Percentiles rank a stretch among this genome's conserved stretches.
phyloP scores from a whole-genome alignment of 2,329 filamentous ascomycete species.

The Beauveria caledonica region DNA sequence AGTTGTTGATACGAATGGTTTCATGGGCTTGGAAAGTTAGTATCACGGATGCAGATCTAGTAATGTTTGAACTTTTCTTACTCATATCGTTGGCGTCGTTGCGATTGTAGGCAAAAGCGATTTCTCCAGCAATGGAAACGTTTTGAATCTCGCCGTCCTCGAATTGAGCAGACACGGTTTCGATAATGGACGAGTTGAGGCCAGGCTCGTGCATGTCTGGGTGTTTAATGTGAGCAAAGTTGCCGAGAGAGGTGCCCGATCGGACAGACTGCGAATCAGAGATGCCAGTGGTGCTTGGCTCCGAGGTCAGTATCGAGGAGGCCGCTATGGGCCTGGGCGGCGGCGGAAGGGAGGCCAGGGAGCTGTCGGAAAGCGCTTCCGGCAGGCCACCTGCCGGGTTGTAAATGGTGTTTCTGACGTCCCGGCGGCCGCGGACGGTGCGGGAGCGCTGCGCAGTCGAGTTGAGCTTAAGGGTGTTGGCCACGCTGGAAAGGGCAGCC shows the following conservation, averaged over 20 bases:
- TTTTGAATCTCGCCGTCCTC: slow-evolving; percentile 63
- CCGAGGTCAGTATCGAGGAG: slow-evolving; percentile 51
- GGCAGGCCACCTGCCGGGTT: slow-evolving; percentile 43
- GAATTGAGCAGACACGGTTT: slow-evolving; percentile 82
- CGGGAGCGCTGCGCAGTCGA: slow-evolving; percentile 61
- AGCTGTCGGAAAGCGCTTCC: slow-evolving; percentile 26
- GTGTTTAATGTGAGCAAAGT: slow-evolving; percentile 63
- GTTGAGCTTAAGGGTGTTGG: slow-evolving; percentile 59
- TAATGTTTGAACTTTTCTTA: slow-evolving; percentile 24
- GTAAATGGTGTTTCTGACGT: slow-evolving; percentile 87
- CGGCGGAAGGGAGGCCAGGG: slow-evolving; percentile 18
- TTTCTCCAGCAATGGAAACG: slow-evolving; percentile 73
- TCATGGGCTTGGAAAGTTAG: slow-evolving; percentile 39
- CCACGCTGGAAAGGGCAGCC: slow-evolving; percentile 67
- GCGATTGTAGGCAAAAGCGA: slow-evolving; percentile 75
- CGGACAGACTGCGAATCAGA: slow-evolving; percentile 90
- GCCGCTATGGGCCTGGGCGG: slow-evolving; percentile 35
- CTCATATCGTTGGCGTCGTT: slow-evolving; percentile 38
- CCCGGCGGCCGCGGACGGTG: slow-evolving; percentile 78
- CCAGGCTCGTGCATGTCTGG: slow-evolving; percentile 73
- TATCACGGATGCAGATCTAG: not conserved
- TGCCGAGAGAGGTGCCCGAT: slow-evolving; percentile 72
- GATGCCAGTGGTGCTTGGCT: slow-evolving; percentile 46
- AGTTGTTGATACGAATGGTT: slow-evolving; percentile 79
- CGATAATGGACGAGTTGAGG: slow-evolving; percentile 80